Evolutionary conservation across 768 basidiomycete species (phyloP).

Genomic region (Lentinula lateritia): DNA sequence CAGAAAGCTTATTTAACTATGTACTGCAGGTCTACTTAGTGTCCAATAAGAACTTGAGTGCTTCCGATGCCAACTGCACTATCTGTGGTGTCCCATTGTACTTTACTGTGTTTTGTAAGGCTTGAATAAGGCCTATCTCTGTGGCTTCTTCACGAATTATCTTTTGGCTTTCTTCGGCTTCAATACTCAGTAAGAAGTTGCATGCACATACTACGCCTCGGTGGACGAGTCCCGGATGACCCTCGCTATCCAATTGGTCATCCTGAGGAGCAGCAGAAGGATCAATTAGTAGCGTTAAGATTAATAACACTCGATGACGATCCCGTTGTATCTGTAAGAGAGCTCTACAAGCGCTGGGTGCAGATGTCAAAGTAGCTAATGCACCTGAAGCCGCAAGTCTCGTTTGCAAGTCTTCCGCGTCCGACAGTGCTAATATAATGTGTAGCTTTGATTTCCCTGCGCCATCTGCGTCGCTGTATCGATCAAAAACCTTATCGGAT

Average conservation of each 20-base stretch:
- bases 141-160: conserved; percentile 46
- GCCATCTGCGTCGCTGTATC: conserved; percentile 49
- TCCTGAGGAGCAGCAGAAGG: conserved; percentile 38
- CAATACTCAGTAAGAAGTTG: conserved; percentile 52
- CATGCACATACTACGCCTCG: conserved; percentile 72
- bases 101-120: conserved; percentile 47
- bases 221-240: conserved; percentile 63
- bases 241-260: conserved; percentile 17
- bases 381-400: conserved; percentile 89
- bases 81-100: conserved; percentile 34
- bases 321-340: conserved; percentile 65
- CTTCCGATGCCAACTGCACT: conserved; percentile 44
- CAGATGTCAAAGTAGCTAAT: conserved; percentile 71
- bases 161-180: conserved; percentile 30
- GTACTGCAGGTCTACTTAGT: neutral
- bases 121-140: conserved; percentile 45
- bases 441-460: conserved; percentile 63
- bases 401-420: conserved; percentile 82
- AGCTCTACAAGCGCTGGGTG: conserved; percentile 51
- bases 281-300: conserved; percentile 65
- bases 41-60: conserved; percentile 30
- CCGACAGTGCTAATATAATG: conserved; percentile 77
- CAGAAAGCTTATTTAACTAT: too few species aligned
- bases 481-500: conserved; percentile 69
- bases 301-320: conserved; percentile 54